Percentiles rank a stretch among this genome's conserved stretches.
phyloP scores from a whole-genome alignment of 495 filamentous ascomycete species.

The Talaromyces thailandensis region DNA sequence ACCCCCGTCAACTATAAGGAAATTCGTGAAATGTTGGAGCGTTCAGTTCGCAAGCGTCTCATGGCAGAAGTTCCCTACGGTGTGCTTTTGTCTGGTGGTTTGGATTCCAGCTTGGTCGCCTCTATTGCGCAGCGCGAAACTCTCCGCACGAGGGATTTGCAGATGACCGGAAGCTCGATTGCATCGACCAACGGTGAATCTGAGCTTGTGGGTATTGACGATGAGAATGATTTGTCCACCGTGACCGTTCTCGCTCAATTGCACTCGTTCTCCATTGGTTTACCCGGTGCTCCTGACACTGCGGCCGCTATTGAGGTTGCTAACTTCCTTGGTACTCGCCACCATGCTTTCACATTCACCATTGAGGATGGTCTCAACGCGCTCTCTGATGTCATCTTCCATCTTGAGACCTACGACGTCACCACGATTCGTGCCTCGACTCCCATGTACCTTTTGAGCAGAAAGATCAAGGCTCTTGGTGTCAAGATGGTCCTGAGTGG shows the following conservation, averaged over 20 bases:
- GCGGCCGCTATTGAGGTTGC: slow-evolving; percentile 84
- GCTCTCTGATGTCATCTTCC: slow-evolving; percentile 92
- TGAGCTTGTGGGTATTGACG: slow-evolving; percentile 87
- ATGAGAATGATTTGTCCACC: slow-evolving; percentile 79
- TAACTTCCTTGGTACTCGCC: slow-evolving; percentile 90
- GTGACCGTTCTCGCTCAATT: slow-evolving; percentile 86
- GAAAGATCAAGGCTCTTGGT: slow-evolving; percentile 98
- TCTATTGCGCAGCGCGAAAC: slow-evolving; percentile 93
- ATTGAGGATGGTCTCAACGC: slow-evolving; percentile 95
- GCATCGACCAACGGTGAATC: slow-evolving; percentile 39
- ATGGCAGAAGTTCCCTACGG: slow-evolving; percentile 99
- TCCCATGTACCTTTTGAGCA: slow-evolving; percentile 93
- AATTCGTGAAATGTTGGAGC: slow-evolving; percentile 74
- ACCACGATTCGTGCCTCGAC: slow-evolving; percentile 98
- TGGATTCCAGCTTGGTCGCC: slow-evolving; percentile 92
- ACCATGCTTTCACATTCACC: slow-evolving; percentile 96
- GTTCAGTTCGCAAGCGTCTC: slow-evolving; percentile 86
- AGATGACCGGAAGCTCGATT: slow-evolving; percentile 14
- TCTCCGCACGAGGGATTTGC: slow-evolving; percentile 50
- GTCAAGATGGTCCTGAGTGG: slow-evolving; percentile 99
- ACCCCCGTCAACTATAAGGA: slow-evolving; percentile 72
- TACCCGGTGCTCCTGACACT: slow-evolving; percentile 84
- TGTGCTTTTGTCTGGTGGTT: slow-evolving; percentile 87
- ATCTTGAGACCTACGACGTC: slow-evolving; percentile 95
- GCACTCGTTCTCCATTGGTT: slow-evolving; percentile 96